Percentiles rank a stretch among this genome's conserved stretches.
Conservation (phyloP, 495 filamentous ascomycete species). For the Physcia stellaris region DNA sequence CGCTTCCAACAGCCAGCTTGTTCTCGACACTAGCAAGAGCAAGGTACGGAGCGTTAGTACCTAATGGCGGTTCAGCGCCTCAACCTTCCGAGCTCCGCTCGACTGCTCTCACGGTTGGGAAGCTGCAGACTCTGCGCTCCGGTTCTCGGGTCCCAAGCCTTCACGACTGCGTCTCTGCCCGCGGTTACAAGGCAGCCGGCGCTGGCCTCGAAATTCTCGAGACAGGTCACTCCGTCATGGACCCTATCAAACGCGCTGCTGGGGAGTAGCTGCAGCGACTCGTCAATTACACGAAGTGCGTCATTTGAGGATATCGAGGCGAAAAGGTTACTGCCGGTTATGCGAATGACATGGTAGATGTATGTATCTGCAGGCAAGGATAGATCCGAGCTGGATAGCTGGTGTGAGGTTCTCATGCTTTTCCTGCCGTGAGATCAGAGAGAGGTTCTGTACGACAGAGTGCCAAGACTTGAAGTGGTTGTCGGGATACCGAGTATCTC, state of each 20-base stretch:
- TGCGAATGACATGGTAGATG: constrained; percentile 33
- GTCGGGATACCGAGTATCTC: too few relatives aligned
- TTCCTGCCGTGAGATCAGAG: too few relatives aligned
- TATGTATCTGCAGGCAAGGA: constrained; percentile 34
- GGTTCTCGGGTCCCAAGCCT: constrained; percentile 29
- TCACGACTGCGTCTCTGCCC: constrained; percentile 35
- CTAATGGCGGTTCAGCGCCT: constrained; percentile 18
- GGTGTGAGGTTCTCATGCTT: constrained; percentile 1
- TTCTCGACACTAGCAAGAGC: constrained; percentile 50
- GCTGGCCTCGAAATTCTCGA: constrained; percentile 19
- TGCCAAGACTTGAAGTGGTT: too few relatives aligned
- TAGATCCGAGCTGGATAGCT: constrained; percentile 26
- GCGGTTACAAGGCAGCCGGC: constrained; percentile 27
- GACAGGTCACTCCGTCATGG: constrained; percentile 29
- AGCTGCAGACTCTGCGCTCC: constrained; percentile 8
- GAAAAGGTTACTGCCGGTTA: constrained; percentile 13
- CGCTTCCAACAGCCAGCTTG: constrained; percentile 64
- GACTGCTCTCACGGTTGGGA: too few relatives aligned
- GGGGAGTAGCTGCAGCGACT: constrained; percentile 23
- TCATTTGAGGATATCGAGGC: constrained; percentile 44
- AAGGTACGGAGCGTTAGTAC: constrained; percentile 40
- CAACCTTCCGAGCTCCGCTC: not conserved
- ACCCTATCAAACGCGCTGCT: constrained; percentile 24
- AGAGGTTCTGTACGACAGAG: too few relatives aligned
- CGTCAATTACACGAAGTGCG: constrained; percentile 36